Conservation (phyloP, 139 green algal species). For the Chlamydomonas sphaeroides region DNA sequence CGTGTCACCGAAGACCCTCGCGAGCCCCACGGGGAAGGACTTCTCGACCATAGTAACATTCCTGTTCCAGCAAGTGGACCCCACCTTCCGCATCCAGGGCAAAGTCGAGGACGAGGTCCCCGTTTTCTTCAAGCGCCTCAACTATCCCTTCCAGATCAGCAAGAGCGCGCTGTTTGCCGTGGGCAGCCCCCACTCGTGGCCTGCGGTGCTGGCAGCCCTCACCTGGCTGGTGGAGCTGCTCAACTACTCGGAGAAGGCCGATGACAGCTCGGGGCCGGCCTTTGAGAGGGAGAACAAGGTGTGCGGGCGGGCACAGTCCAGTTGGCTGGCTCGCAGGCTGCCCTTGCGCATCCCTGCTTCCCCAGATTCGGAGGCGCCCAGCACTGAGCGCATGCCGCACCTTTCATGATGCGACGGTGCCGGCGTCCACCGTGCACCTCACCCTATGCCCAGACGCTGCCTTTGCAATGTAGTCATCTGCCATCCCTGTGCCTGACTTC, state of each 20-base stretch:
- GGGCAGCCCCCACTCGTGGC: conserved; percentile 93
- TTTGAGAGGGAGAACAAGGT: conserved; percentile 40
- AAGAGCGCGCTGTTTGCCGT: conserved; percentile 92
- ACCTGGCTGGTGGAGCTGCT: conserved; percentile 94
- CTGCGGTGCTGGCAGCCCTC: conserved; percentile 85
- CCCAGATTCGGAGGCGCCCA: no score
- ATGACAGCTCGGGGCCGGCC: conserved; percentile 26
- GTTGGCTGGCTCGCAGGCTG: no score
- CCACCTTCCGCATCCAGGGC: conserved; percentile 71
- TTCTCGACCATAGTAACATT: conserved; percentile 91
- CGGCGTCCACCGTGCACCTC: no score
- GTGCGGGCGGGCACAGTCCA: no score
- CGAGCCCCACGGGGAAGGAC: conserved; percentile 91
- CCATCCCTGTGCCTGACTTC: no score
- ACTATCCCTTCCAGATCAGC: conserved; percentile 93
- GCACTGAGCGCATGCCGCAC: no score
- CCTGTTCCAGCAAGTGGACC: conserved; percentile 84
- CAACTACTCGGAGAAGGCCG: conserved; percentile 83
- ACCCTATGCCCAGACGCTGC: no score
- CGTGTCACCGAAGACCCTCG: conserved; percentile 84
- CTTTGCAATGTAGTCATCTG: no score
- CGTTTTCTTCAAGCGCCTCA: conserved; percentile 90
- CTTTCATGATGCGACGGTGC: no score
- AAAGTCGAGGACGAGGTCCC: conserved; percentile 92
- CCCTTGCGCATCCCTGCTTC: no score